Conservation (phyloP, 345 rosid genomes). For the Arabidopsis suecica region DNA sequence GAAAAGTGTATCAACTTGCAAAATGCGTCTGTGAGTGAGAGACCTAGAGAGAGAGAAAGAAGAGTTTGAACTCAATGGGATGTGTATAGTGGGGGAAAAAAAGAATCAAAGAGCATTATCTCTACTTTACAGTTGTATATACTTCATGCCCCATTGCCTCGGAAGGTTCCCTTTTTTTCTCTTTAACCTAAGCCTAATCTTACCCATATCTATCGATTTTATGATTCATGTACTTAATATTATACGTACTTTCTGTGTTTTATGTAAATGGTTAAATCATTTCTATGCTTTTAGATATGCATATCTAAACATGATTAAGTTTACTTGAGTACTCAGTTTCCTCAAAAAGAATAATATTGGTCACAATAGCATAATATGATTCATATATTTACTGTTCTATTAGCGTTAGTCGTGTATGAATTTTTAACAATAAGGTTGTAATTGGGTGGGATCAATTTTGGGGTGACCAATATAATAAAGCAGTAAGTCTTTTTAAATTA, state of each 20-base stretch:
- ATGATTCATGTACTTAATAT: constrained; percentile 11
- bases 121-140: constrained; percentile 54
- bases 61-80: constrained; percentile 45
- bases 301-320: constrained; percentile 4
- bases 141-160: constrained; percentile 22
- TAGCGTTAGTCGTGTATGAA: not conserved
- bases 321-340: not conserved
- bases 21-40: constrained; percentile 39
- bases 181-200: constrained; percentile 38
- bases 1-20: constrained; percentile 39
- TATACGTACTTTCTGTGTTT: constrained; percentile 2
- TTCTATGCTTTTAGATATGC: not conserved
- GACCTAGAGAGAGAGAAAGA: constrained; percentile 4
- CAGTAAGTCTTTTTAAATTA: constrained; percentile 6
- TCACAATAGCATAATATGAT: not conserved
- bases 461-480: not conserved
- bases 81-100: constrained; percentile 41
- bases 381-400: not conserved
- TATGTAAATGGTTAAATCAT: constrained; percentile 2
- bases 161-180: constrained; percentile 28
- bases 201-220: constrained; percentile 7
- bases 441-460: not conserved
- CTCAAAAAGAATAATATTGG: not conserved
- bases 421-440: not conserved
- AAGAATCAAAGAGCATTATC: constrained; percentile 42